Conservation (phyloP, 352 stramenopile genomes). For the Phytopythium aichiense region DNA sequence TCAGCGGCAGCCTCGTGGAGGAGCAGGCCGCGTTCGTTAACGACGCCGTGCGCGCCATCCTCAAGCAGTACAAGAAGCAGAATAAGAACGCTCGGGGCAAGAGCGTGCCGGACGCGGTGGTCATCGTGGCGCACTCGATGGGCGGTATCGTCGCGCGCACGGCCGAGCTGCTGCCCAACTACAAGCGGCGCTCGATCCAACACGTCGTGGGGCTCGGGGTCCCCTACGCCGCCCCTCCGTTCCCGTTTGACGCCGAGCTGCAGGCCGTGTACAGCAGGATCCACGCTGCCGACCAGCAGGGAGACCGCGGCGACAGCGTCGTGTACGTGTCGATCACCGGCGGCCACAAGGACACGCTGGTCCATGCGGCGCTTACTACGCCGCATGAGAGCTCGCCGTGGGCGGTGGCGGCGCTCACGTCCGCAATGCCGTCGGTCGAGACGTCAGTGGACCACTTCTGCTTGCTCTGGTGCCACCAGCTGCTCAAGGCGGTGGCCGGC, state of each 20-base stretch:
- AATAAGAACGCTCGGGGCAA: constrained; percentile 13
- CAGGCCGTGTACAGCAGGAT: constrained; percentile 56
- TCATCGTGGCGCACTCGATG: constrained; percentile 86
- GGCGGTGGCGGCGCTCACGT: constrained; percentile 46
- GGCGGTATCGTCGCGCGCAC: constrained; percentile 66
- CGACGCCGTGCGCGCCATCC: constrained; percentile 60
- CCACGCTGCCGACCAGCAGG: constrained; percentile 10
- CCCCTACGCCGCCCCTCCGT: constrained; percentile 49
- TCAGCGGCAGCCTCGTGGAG: constrained; percentile 63
- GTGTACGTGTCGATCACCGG: constrained; percentile 77
- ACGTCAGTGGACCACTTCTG: constrained; percentile 77
- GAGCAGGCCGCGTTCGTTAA: constrained; percentile 78
- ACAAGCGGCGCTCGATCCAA: constrained; percentile 68
- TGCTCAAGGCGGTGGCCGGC: constrained; percentile 57
- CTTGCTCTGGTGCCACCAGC: constrained; percentile 82
- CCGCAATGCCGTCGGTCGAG: constrained; percentile 55
- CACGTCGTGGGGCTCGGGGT: constrained; percentile 72
- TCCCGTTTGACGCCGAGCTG: constrained; percentile 66
- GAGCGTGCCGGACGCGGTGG: constrained; percentile 42
- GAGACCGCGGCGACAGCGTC: constrained; percentile 13
- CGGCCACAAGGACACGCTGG: constrained; percentile 74
- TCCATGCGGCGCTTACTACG: constrained; percentile 46
- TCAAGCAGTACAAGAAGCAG: constrained; percentile 73
- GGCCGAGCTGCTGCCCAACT: constrained; percentile 67
- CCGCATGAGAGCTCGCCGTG: constrained; percentile 9